A percentile compares a stretch with the other conserved stretches of the same genome.
These are phyloP conservation scores for Carex littledalei DNA, from an alignment of 176 grass and related monocot species.

Conservation along the genomic window DNA sequence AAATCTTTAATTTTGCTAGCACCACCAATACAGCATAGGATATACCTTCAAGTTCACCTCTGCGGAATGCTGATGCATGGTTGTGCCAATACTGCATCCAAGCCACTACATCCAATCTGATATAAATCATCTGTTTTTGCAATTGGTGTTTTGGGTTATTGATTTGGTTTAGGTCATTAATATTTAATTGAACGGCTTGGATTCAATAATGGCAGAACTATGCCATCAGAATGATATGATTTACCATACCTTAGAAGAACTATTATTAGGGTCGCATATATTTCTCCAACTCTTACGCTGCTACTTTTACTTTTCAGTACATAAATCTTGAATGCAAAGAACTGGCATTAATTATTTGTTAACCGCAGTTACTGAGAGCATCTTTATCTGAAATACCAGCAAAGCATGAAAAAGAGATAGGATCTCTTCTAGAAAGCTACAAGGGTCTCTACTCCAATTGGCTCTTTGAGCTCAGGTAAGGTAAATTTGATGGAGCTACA, in stretches of 20 bases:
- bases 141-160: background rate
- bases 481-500: background rate
- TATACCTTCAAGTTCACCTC: background rate
- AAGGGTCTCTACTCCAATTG: slow-evolving; percentile 68
- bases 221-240: background rate
- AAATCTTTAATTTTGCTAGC: background rate
- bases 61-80: background rate
- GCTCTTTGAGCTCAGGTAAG: slow-evolving; percentile 82
- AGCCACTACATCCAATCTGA: background rate
- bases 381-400: slow-evolving; percentile 43
- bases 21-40: background rate
- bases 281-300: background rate
- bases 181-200: background rate
- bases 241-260: background rate
- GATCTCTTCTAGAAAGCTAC: slow-evolving; percentile 49
- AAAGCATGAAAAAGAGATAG: slow-evolving; percentile 70
- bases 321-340: background rate
- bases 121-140: background rate
- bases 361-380: slow-evolving; percentile 45
- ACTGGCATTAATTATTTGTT: background rate
- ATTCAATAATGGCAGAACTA: background rate
- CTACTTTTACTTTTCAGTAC: background rate
- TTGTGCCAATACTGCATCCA: background rate
- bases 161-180: background rate
- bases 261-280: background rate